These are phyloP conservation scores for Arthroderma sp. DNA, from an alignment of 2,329 filamentous ascomycete species.

Conservation along the genomic window DNA sequence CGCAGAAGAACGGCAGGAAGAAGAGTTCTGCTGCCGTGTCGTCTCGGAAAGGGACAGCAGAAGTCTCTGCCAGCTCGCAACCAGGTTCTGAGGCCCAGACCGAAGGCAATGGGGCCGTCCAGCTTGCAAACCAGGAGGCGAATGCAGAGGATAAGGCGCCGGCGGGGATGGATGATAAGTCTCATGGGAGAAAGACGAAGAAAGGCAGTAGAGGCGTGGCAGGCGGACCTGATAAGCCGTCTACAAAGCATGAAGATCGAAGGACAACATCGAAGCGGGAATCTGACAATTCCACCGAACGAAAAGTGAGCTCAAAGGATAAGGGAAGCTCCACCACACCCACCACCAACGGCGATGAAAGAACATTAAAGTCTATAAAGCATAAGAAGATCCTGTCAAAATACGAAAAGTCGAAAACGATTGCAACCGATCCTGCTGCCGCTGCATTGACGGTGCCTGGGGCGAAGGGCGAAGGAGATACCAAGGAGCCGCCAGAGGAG, in stretches of 20 bases:
- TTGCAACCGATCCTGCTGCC: conserved; percentile 6
- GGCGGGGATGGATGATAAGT: background rate
- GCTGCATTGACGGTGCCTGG: background rate
- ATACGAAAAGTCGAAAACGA: conserved; percentile 17
- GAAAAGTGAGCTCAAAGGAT: conserved; percentile 1
- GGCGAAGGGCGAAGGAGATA: background rate
- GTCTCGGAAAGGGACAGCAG: background rate
- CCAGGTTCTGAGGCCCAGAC: background rate
- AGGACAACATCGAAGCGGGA: conserved; percentile 20
- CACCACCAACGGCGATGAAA: conserved; percentile 25
- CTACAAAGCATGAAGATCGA: conserved; percentile 18
- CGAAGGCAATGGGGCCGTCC: background rate
- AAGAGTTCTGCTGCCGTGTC: conserved; percentile 5
- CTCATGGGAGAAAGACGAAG: background rate
- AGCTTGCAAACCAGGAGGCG: background rate
- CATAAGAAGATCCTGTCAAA: conserved; percentile 21
- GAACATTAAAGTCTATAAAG: conserved; percentile 20
- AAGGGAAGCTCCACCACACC: background rate
- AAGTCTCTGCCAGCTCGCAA: background rate
- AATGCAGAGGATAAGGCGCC: background rate
- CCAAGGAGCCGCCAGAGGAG: conserved; percentile 24
- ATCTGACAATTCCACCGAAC: background rate
- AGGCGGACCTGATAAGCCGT: conserved; percentile 8
- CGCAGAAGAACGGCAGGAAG: conserved; percentile 10
- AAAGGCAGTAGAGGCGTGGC: conserved; percentile 6